Base-by-base conservation (phyloP, 805 yeast genomes). In the Cyberlindnera xishuangbannaensis region DNA sequence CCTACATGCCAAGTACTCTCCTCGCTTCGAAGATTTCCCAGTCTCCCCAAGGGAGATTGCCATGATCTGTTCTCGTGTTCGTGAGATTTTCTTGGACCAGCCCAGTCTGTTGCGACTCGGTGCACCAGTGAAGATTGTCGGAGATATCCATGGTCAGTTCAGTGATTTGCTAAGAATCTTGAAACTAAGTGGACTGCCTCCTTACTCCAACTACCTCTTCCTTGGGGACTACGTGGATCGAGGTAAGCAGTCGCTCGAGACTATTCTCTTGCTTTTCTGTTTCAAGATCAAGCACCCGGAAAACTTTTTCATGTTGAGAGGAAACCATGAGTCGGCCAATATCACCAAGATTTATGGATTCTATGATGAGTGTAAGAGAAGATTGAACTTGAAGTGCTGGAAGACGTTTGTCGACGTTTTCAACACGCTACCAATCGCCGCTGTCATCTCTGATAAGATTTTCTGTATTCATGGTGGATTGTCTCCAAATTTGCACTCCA, bases 221-320 rank as follows among this genome's bases (percentile, higher is more conserved):
- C 61, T 92, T 29, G 98, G 98, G 18, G 98, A 92, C 62, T 92
- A 92, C 58, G 98, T 92, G 30, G 98, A 92, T 62, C 73, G 98
- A 46, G 98, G 98, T 37, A 92, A 92, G 59, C 98, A 92, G 61
- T 81, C 94, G 4, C 64, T 92, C 37, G 98, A 92, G 58, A 92
- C 98, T 0, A 87, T 92, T 15, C 63, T 90, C 40, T 65, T 92
- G 30, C 65, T 92, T 40, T 67, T 92, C 33, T 88, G 97, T 59
- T 92, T 86, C 65, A 92, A 92, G 58, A 88, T 92, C 59, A 90
- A 90, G 58, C 90, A 87, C 52, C 97, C 98, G 0, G 97, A 92
- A 53, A 90, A 90, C 61, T 88, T 92, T 59, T 92, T 90, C 58
- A 61, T 92, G 39, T 67, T 92, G 27, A 68, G 98, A 47, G 98